These are phyloP conservation scores for Planoprotostelium fungivorum DNA, from an alignment of 78 protist genomes.

Conservation along the genomic window DNA sequence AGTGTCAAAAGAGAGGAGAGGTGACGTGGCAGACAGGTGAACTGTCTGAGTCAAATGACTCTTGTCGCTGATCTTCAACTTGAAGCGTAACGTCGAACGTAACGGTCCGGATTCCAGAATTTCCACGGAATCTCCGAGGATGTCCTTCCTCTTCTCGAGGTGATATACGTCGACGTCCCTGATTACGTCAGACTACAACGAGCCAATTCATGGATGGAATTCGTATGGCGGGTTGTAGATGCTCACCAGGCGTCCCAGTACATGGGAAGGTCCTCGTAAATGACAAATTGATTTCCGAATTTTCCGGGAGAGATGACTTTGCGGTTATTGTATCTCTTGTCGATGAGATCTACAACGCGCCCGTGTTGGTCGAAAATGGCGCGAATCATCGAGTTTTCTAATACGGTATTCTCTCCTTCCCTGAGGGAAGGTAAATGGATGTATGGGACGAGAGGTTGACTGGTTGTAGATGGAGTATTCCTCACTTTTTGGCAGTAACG, in stretches of 20 bases:
- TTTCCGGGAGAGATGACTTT: constrained; percentile 17
- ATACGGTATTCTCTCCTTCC: background rate
- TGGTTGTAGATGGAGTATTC: background rate
- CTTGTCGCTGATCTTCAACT: background rate
- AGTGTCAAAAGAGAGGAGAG: background rate
- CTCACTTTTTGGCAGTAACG: background rate
- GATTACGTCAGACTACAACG: background rate
- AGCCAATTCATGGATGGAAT: too few relatives aligned
- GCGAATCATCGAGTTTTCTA: background rate
- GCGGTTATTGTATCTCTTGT: background rate
- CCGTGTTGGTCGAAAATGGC: background rate
- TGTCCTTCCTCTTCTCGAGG: constrained; percentile 9
- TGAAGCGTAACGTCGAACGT: background rate
- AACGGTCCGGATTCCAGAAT: constrained; percentile 11
- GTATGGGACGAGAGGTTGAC: background rate
- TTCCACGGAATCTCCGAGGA: background rate
- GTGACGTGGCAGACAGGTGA: background rate
- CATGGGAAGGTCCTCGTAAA: constrained; percentile 63
- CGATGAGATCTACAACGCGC: background rate
- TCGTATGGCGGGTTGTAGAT: too few relatives aligned
- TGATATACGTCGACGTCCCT: constrained; percentile 47
- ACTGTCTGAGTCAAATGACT: background rate
- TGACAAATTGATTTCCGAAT: constrained; percentile 35
- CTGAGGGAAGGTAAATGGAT: background rate
- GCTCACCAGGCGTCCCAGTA: constrained; percentile 86